Evolutionary conservation across 2,329 filamentous ascomycete genomes (phyloP).

Genomic region (Balansia obtecta): DNA sequence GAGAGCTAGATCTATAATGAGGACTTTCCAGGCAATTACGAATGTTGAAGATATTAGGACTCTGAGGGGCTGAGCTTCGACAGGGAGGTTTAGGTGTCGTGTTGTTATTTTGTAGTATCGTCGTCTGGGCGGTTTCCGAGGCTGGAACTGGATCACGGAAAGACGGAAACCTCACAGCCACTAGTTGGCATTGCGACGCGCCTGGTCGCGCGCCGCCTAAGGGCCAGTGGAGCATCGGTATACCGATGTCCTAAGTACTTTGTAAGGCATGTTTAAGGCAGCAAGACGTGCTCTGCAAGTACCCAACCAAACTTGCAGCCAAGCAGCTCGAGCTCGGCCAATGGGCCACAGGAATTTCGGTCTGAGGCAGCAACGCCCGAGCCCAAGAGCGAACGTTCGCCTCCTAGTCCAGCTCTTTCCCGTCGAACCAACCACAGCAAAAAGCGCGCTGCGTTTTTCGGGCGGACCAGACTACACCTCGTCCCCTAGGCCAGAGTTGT

Average conservation of each 20-base stretch:
- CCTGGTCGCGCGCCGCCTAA: neutral
- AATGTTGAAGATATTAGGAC: neutral
- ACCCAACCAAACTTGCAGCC: neutral
- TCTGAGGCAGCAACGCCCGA: constrained; percentile 23
- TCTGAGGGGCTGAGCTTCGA: neutral
- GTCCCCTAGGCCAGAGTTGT: constrained; percentile 11
- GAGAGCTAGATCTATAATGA: neutral
- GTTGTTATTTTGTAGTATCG: neutral
- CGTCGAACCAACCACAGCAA: constrained; percentile 6
- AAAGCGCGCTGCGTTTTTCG: constrained; percentile 18
- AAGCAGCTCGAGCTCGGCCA: constrained; percentile 10
- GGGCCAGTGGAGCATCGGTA: neutral
- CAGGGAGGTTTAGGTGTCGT: neutral
- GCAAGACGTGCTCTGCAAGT: constrained; percentile 16
- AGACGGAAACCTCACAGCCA: neutral
- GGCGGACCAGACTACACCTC: constrained; percentile 14
- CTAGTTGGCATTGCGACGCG: constrained; percentile 13
- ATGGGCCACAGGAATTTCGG: constrained; percentile 18
- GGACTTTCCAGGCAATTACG: neutral
- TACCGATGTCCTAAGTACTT: constrained; percentile 16
- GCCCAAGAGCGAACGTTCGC: neutral
- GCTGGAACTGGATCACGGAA: neutral
- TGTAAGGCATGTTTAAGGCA: constrained; percentile 16
- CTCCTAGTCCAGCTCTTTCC: neutral
- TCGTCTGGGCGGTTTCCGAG: neutral